Base-by-base conservation (phyloP, 805 yeast genomes). In the Spathaspora passalidarum region DNA sequence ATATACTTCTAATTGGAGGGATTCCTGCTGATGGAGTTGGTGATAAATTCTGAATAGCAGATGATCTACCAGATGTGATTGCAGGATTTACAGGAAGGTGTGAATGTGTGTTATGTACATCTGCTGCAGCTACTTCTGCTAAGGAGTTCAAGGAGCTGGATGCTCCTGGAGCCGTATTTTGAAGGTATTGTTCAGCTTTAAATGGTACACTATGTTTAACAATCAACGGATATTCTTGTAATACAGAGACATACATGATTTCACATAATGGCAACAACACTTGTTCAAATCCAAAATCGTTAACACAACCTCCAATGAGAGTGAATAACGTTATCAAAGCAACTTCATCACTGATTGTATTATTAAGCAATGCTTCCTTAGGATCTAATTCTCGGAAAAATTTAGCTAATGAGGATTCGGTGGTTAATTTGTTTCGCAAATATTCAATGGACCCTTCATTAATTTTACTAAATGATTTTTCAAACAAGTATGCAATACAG, bases 241-340 rank as follows among this genome's bases (percentile, higher is more conserved):
- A 58, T 5, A 86, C 71, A 22, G 78, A 65, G 44, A 77, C 81
- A 57, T 82, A 84, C 54, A 85, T 78, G 2, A 86, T 73, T 52
- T 86, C 92, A 50, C 87, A 78, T 21, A 88, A 61, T 2, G 86
- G 83, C 48, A 74, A 74, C 47, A 86, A 65, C n/a, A 83, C 73
- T 2, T 75, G 59, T 56, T 88, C 90, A 59, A 88, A 88, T 1
- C 96, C 95, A 66, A 83, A 88, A 62, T 88, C 96, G 50, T 81
- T 83, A 32, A 85, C 75, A 49, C 88, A 77, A 8, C 85, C 82
- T 2, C 94, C 95, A 17, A 86, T 58, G 20, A 84, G 57, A 32
- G 82, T 78, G 53, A 75, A 75, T 39, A 86, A 66, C 3, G 86
- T 65, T 43, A 80, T 72, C 0, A 77, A 68, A 0, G 85, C 83